Evolutionary conservation across 768 basidiomycete genomes (phyloP).

Genomic region (Mycena amicta): DNA sequence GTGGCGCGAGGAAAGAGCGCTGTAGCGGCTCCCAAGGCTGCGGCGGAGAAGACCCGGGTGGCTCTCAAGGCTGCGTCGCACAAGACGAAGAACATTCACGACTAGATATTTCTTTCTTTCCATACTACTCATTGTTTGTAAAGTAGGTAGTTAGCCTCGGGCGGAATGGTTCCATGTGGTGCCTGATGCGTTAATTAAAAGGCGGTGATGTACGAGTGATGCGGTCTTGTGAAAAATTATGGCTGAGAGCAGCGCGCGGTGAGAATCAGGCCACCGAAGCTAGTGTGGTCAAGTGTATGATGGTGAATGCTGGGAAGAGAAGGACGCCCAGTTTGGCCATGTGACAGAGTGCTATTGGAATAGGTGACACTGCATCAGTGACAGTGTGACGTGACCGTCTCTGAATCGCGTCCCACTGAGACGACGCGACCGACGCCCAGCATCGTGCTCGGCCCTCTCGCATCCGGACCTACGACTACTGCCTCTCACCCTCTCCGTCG

Average conservation of each 20-base stretch:
- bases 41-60: background rate
- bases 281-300: too few species aligned
- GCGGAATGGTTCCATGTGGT: too few species aligned
- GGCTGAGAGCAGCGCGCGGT: too few species aligned
- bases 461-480: background rate
- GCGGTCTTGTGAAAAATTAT: background rate
- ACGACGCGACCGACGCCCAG: background rate
- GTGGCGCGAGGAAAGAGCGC: background rate
- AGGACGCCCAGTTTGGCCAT: too few species aligned
- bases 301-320: too few species aligned
- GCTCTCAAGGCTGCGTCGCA: background rate
- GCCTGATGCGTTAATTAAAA: background rate
- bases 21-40: background rate
- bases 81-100: background rate
- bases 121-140: background rate
- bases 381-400: too few species aligned
- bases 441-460: background rate
- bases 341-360: too few species aligned
- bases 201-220: background rate
- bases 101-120: background rate
- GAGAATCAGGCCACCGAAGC: too few species aligned
- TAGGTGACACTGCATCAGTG: too few species aligned
- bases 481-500: background rate
- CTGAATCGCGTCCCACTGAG: too few species aligned
- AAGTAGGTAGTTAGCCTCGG: too few species aligned